Conservation (phyloP, 129 eudicot species). For the Sambucus nigra region DNA sequence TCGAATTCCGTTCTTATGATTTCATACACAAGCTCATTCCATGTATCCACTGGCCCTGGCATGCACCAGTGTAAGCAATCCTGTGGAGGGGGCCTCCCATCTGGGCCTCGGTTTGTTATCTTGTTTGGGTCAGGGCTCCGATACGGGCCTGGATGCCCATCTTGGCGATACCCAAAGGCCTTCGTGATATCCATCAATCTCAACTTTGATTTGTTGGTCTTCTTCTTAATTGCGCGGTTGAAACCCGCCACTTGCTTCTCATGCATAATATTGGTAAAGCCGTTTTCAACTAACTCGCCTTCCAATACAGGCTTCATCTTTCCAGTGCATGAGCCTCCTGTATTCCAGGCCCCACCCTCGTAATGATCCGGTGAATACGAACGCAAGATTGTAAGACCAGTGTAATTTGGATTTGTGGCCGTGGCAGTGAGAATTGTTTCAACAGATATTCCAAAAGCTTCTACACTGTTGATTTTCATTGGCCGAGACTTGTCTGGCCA, state of each 20-base stretch:
- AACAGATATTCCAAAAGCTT: conserved; percentile 70
- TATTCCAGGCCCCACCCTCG: conserved; percentile 93
- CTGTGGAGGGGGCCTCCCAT: conserved; percentile 91
- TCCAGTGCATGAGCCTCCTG: conserved; percentile 96
- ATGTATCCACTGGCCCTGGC: conserved; percentile 95
- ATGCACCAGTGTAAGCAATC: conserved; percentile 99
- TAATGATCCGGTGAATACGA: conserved; percentile 91
- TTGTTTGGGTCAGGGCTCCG: conserved; percentile 79
- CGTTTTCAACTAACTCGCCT: conserved; percentile 50
- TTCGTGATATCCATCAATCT: conserved; percentile 74
- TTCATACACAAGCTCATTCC: conserved; percentile 85
- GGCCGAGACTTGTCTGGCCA: conserved; percentile 48
- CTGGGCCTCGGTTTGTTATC: conserved; percentile 58
- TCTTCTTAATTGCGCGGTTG: conserved; percentile 40
- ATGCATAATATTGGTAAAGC: conserved; percentile 65
- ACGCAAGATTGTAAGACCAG: conserved; percentile 66
- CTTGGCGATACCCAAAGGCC: conserved; percentile 66
- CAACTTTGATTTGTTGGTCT: conserved; percentile 45
- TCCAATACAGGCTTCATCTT: conserved; percentile 53
- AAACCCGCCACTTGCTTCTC: conserved; percentile 67
- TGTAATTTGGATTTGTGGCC: conserved; percentile 53
- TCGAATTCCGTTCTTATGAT: conserved; percentile 63
- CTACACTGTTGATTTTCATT: conserved; percentile 48
- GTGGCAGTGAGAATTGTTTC: conserved; percentile 62
- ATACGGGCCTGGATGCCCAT: conserved; percentile 98